Base-by-base conservation (phyloP, 2,329 filamentous ascomycete genomes). In the Sporothrix phasma region DNA sequence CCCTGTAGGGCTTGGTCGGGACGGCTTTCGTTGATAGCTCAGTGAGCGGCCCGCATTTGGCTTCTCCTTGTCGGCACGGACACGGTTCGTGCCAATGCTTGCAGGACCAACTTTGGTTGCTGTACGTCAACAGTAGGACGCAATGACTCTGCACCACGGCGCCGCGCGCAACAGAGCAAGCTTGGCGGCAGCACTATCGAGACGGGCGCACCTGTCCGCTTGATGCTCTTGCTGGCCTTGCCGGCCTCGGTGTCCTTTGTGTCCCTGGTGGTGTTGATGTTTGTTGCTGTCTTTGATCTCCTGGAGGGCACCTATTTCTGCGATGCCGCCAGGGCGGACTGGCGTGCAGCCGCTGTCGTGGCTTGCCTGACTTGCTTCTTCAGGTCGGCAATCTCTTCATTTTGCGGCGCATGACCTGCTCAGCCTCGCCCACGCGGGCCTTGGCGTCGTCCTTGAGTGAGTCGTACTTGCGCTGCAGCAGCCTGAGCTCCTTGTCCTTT, bases 321-420 rank as follows among this genome's bases (percentile, higher is more conserved):
- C 37, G 51, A 15, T 22, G 15, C 29, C 4, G 26, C 62, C 3
- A 15, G 24, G 6, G 47, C 37, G 0, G 19, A 3, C 6, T 60
- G 31, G 13, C 39, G 54, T 45, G 29, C 24, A 17, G 54, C 49
- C 3, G 41, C 51, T 13, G 22, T 53, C 0, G 41, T n/a, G 22
- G 61, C 31, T 24, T 64, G 31, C 15, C 54, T 31, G 7, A 53
- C 53, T 46, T 60, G 80, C 68, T 79, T 81, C 71, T 81, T 82
- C 7, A 87, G 76, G 49, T 81, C 77, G 8, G 78, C 74, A 65
- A 86, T 84, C 71, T 83, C 83, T 45, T 78, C 76, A 65, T 85
- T 82, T 84, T 83, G 67, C 79, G 80, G 62, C 81, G 77, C 51
- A 86, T 68, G 2, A 85, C 81, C 17, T 79, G 77, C 68, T 81